A percentile compares a stretch with the other conserved stretches of the same genome.
These are phyloP conservation scores for Cyberlindnera mississippiensis DNA, from an alignment of 805 yeast species.

Conservation along the genomic window DNA sequence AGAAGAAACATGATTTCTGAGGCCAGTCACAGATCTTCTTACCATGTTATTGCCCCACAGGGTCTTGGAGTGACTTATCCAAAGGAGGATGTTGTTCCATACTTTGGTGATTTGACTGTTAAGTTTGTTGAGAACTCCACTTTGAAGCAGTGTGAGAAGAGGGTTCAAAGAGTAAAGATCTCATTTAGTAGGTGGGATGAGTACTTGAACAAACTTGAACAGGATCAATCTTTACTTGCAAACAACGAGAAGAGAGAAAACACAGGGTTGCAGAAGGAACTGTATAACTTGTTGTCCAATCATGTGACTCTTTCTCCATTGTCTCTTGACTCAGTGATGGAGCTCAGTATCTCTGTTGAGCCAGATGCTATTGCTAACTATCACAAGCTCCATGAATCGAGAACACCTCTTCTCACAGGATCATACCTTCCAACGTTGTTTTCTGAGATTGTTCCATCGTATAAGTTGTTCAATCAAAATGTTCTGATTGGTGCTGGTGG, in stretches of 20 bases:
- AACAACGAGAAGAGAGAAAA: slow-evolving; percentile 20
- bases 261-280: slow-evolving; percentile 35
- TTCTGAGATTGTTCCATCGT: slow-evolving; percentile 51
- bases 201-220: slow-evolving; percentile 48
- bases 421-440: slow-evolving; percentile 63
- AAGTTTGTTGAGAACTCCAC: slow-evolving; percentile 32
- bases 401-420: slow-evolving; percentile 58
- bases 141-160: slow-evolving; percentile 55
- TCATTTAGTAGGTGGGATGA: slow-evolving; percentile 84
- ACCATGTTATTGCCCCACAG: slow-evolving; percentile 80
- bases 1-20: slow-evolving; percentile 62
- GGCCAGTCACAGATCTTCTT: slow-evolving; percentile 53
- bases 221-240: slow-evolving; percentile 32
- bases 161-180: slow-evolving; percentile 62
- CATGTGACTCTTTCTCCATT: slow-evolving; percentile 40
- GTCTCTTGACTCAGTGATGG: slow-evolving; percentile 54
- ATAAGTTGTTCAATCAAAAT: slow-evolving; percentile 51
- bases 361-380: slow-evolving; percentile 50
- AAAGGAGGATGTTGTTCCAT: slow-evolving; percentile 78
- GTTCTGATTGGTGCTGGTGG: slow-evolving; percentile 55
- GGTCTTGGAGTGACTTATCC: slow-evolving; percentile 77
- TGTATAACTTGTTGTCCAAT: slow-evolving; percentile 43
- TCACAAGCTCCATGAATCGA: slow-evolving; percentile 40
- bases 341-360: slow-evolving; percentile 58
- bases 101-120: slow-evolving; percentile 80